Percentiles rank a stretch among this genome's conserved stretches.
phyloP scores from a whole-genome alignment of 2,329 filamentous ascomycete genomes.

The Aspergillus felis region DNA sequence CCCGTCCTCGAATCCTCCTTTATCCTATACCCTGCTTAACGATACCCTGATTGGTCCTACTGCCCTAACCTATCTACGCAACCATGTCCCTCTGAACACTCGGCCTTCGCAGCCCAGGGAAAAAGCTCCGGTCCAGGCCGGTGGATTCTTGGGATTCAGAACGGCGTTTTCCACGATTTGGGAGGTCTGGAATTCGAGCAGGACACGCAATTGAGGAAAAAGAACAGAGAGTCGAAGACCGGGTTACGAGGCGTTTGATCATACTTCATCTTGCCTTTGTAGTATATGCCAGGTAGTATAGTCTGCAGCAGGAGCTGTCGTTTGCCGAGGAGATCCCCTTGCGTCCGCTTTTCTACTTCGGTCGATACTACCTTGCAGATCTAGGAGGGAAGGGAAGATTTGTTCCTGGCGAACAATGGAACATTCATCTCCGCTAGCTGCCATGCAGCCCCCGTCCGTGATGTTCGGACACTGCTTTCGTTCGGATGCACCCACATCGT shows the following conservation, averaged over 20 bases:
- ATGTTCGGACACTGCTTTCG: conserved; percentile 61
- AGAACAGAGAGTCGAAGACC: conserved; percentile 1
- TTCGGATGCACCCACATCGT: conserved; percentile 52
- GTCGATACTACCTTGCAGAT: background rate
- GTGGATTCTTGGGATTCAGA: conserved; percentile 19
- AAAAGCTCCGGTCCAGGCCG: conserved; percentile 17
- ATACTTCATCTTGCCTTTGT: background rate
- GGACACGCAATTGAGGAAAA: conserved; percentile 3
- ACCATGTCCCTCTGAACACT: conserved; percentile 28
- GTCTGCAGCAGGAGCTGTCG: background rate
- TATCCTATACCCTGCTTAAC: conserved; percentile 6
- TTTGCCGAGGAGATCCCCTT: background rate
- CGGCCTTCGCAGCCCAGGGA: conserved; percentile 9
- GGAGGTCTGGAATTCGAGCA: conserved; percentile 8
- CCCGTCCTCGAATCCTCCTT: conserved; percentile 8
- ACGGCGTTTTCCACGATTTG: conserved; percentile 7
- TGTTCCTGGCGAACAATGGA: conserved; percentile 60
- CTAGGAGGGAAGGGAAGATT: background rate
- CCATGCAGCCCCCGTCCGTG: conserved; percentile 73
- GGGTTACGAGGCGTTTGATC: conserved; percentile 6
- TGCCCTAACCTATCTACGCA: conserved; percentile 7
- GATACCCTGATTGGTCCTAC: conserved; percentile 7
- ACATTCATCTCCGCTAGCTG: conserved; percentile 87
- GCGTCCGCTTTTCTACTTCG: background rate
- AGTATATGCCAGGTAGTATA: background rate